A percentile compares a stretch with the other conserved stretches of the same genome.
Evolutionary conservation across 1,139 yeast genomes (phyloP).

Genomic region (Blastobotrys proliferans): DNA sequence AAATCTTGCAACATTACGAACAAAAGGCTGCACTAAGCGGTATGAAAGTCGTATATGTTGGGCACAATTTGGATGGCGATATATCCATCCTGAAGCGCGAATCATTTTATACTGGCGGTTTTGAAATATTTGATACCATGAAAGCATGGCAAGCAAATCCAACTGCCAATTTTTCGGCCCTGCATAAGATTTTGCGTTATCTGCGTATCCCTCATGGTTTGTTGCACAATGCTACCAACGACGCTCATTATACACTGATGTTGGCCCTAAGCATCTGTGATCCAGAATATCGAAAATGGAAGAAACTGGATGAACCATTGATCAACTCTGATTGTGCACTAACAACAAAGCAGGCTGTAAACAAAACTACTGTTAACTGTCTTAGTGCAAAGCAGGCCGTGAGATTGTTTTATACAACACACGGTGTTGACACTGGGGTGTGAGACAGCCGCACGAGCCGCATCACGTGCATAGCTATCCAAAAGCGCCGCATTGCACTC

Average conservation of each 20-base stretch:
- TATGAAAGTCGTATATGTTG: conserved; percentile 47
- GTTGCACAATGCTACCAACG: conserved; percentile 82
- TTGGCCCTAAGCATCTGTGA: conserved; percentile 53
- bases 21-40: conserved; percentile 17
- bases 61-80: conserved; percentile 67
- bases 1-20: conserved; percentile 14
- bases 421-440: background rate
- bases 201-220: conserved; percentile 58
- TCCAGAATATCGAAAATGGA: conserved; percentile 34
- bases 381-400: background rate
- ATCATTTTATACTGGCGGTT: conserved; percentile 48
- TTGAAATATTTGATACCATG: conserved; percentile 49
- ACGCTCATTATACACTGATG: conserved; percentile 63
- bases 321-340: background rate
- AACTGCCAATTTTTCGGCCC: conserved; percentile 44
- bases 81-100: conserved; percentile 47
- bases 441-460: background rate
- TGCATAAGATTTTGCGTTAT: conserved; percentile 49
- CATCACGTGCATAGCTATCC: background rate
- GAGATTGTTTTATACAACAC: background rate
- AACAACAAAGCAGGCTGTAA: background rate
- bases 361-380: background rate
- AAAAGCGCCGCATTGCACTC: too few species aligned
- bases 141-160: conserved; percentile 44
- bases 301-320: conserved; percentile 7